Conservation (phyloP, 202 grass and related monocot genomes). For the Zoysia matrella region DNA sequence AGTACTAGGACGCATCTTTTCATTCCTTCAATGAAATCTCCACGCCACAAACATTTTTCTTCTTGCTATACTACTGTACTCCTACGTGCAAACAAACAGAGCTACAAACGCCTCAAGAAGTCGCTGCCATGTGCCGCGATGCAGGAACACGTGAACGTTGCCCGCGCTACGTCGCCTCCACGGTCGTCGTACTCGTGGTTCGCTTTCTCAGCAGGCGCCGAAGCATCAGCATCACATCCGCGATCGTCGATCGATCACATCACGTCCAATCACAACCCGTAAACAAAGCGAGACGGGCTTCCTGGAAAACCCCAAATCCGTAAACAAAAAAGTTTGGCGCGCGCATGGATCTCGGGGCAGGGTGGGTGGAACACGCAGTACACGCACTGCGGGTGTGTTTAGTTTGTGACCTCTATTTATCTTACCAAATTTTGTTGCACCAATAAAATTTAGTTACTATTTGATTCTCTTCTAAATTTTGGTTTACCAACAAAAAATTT, state of each 20-base stretch:
- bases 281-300: background rate
- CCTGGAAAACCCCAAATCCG: conserved; percentile 4
- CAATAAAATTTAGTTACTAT: no score
- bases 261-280: background rate
- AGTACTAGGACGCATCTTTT: background rate
- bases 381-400: no score
- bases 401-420: no score
- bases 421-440: no score
- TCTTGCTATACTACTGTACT: no score
- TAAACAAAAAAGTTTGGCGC: conserved; percentile 5
- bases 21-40: background rate
- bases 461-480: no score
- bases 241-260: background rate
- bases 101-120: background rate
- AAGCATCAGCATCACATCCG: background rate
- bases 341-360: conserved; percentile 38
- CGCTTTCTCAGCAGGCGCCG: background rate
- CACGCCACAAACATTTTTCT: background rate
- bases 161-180: no score
- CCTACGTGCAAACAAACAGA: no score
- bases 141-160: background rate
- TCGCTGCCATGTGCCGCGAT: background rate
- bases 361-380: background rate
- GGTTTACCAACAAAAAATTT: no score
- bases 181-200: background rate